Base-by-base conservation (phyloP, 257 asterid species). In the Paraleonurus japonicus region DNA sequence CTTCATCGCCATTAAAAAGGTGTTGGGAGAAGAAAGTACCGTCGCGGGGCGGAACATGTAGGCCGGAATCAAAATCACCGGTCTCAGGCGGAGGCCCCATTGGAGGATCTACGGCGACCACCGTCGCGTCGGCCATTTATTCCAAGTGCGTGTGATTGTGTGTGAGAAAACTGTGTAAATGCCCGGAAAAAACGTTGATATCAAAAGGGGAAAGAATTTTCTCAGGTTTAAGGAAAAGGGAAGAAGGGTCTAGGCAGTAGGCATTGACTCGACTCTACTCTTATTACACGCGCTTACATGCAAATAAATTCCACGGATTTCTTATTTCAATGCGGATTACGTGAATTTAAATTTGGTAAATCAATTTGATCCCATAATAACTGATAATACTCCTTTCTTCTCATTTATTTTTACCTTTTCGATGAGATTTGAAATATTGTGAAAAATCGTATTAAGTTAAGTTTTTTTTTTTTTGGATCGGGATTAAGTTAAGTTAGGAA, bases 11-110 rank as follows among this genome's bases (percentile, higher is more conserved):
- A 33, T 64, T 74, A 37, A 77, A 23, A 57, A 41, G 4, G 69
- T 79, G 75, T 23, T 81, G 76, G 58, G 87, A 41, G 3, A 89
- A 87, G 76, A 79, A 86, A 41, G 70, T 3, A 35, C 47, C 65
- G 66, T 85, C 96, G 37, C 88, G 45, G 0, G 89, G 86, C 23
- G 89, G 87, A 53, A 78, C 47, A 4, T 83, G 61, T 13, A 86
- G 80, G 65, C 78, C 84, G 59, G 63, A n/a, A 27, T 26, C 85
- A 33, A 43, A 83, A 2, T 80, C 90, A 0, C 74, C 73, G 54
- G 65, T 22, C 3, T 7, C 72, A 15, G 60, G 20, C 59, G 75
- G 71, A 37, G 68, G 73, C 8, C 53, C 57, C 17, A 61, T 71
- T 19, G 76, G 67, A 10, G 60, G 81, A 76, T 82, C 87, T 32